Evolutionary conservation across 306 rosid genomes (phyloP), one percentile per base, ranked within the genome.

Genomic region (Quercus gilva): DNA sequence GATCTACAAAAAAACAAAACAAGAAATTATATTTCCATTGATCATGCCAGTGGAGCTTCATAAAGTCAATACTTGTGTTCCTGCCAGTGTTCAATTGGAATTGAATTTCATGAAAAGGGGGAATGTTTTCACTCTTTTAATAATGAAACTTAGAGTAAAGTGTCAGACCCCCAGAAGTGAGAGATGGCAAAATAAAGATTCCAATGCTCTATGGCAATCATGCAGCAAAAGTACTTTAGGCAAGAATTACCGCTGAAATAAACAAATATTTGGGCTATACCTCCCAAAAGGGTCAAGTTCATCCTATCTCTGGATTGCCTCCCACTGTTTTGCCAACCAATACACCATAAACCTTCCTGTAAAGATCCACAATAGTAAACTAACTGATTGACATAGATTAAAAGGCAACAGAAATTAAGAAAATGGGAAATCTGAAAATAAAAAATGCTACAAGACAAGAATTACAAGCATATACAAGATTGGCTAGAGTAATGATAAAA

Each of bases 241-340:
- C 43, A 28, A 67, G 51, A 69, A 25, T 13, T 60, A 55, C 61
- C 52, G 57, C 67, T 55, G 51, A 65, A 55, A 79, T 5, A 55
- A 43, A 65, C 12, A 71, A 74, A 77, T 75, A 67, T 65, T 78
- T 43, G 69, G 59, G 76, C 77, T 45, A 85, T 90, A 95, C 99
- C 99, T 90, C 99, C 99, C 83, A 95, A 84, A 61, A 95, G 87
- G 26, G 98, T 91, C 92, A 93, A 86, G 78, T 96, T 93, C 91
- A 82, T 89, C 74, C 84, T 89, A 82, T 96, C 99, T 43, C 94
- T 83, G 75, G 98, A 93, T 78, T 90, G 98, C 79, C 81, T 69
- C 87, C 96, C 96, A 83, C 98, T 93, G 86, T 91, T 96, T 88
- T 96, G 99, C 99, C 99, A 93, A 82, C 99, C 99, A 60, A 96